A percentile compares a stretch with the other conserved stretches of the same genome.
phyloP scores from a whole-genome alignment of 257 asterid species.

The Nyctanthes arbortristis region DNA sequence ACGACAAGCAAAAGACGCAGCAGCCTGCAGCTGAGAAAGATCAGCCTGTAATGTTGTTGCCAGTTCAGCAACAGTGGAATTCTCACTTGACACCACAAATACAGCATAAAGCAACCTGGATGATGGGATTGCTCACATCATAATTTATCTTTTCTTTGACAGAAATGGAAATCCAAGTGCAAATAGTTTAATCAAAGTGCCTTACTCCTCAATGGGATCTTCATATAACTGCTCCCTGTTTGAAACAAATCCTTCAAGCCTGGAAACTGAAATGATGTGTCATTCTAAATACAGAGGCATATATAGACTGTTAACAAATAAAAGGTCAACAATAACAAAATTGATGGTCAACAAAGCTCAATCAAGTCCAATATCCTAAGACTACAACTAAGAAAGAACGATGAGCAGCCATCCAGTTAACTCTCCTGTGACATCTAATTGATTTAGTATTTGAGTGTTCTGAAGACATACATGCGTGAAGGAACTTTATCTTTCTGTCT shows the following conservation, averaged over 20 bases:
- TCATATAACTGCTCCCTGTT: constrained; percentile 98
- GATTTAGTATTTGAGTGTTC: constrained; percentile 1
- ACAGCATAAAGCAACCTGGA: constrained; percentile 99
- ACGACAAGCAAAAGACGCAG: constrained; percentile 99
- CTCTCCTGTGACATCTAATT: background rate
- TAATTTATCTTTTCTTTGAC: constrained; percentile 22
- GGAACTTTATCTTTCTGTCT: constrained; percentile 1
- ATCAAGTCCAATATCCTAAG: background rate
- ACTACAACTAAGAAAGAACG: background rate
- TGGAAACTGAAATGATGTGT: constrained; percentile 79
- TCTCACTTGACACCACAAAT: constrained; percentile 95
- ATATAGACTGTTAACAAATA: background rate
- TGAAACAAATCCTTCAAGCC: constrained; percentile 99
- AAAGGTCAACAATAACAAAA: background rate
- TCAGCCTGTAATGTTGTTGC: constrained; percentile 96
- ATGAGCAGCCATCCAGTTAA: background rate
- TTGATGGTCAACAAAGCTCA: background rate
- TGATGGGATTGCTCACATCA: constrained; percentile 29
- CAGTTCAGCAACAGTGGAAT: constrained; percentile 95
- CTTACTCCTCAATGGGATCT: constrained; percentile 99
- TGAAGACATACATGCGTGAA: background rate
- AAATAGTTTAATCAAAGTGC: constrained; percentile 23
- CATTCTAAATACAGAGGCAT: constrained; percentile 22
- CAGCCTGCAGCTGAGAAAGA: constrained; percentile 95
- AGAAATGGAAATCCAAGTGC: constrained; percentile 25